Base-by-base conservation (phyloP, 1,284 basidiomycete genomes). In the Gomphus bonarii region DNA sequence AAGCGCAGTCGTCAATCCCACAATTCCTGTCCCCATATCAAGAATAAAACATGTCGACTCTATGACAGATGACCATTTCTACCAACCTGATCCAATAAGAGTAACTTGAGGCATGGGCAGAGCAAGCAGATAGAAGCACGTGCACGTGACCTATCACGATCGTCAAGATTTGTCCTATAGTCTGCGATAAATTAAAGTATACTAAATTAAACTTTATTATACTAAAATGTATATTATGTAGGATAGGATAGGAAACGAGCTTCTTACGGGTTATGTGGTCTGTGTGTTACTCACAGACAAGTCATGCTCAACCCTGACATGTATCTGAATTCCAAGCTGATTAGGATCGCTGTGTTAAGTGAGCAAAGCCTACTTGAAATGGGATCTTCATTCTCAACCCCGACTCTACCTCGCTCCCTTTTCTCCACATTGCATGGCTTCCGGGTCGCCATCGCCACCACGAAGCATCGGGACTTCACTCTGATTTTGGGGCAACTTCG, bases 1-100 rank as follows among this genome's bases (percentile, higher is more conserved):
- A 18, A 89, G 65, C 0, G 84, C 87, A 0, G 87, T 85, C 2
- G 84, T 83, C 14, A 90, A 72, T 5, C 87, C 87, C 28, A 86
- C 69, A 1, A 89, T 84, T 48, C 86, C 86, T 85, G 62, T 40
- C 10, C 38, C 25, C 42, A 11, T 33, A 16, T n/a, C 16, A 14
- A 36, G 8, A 9, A 28, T 16, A 31, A 51, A 20, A 22, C 16
- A 42, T 4, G 50, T 14, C n/a, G 28, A 22, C 30, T 30, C 18
- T 43, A 8, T n/a, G 4, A 20, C 18, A 16, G 38, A 28, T 43
- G 5, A 12, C 38, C 18, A 43, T 2, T 33, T 35, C 8, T 42
- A 33, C 50, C 25, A 28, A 58, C 57, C 57, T 52, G 57, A 44
- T 35, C 57, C 57, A 53, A 58, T 58, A n/a, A 58, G 16, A 18